A percentile compares a stretch with the other conserved stretches of the same genome.
Evolutionary conservation across 495 filamentous ascomycete genomes (phyloP).

Genomic region (Terfezia boudieri): DNA sequence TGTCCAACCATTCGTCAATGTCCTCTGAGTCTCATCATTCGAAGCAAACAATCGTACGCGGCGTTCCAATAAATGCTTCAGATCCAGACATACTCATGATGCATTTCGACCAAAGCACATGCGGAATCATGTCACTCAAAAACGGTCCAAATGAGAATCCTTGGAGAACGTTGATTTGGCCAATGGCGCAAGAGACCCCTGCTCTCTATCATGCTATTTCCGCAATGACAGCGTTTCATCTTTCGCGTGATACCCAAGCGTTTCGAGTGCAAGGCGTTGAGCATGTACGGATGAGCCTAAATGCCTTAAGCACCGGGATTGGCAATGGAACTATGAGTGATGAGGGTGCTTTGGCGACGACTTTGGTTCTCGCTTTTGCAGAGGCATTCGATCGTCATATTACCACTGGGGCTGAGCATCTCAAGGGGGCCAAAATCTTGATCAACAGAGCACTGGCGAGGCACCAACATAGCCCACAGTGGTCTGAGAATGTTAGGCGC

Average conservation of each 20-base stretch:
- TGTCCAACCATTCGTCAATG: constrained; percentile 13
- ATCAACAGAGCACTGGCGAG: constrained; percentile 35
- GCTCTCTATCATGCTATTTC: constrained; percentile 56
- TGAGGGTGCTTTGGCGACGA: constrained; percentile 51
- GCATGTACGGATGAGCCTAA: constrained; percentile 47
- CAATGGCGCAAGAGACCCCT: constrained; percentile 40
- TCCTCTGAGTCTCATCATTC: constrained; percentile 12
- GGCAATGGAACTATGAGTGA: constrained; percentile 29
- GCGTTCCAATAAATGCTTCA: not conserved
- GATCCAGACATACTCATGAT: constrained; percentile 41
- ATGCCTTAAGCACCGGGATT: constrained; percentile 33
- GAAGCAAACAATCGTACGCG: not conserved
- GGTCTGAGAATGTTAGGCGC: constrained; percentile 27
- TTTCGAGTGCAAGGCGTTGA: constrained; percentile 45
- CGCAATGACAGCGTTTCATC: constrained; percentile 55
- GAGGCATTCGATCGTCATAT: constrained; percentile 62
- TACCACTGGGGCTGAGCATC: constrained; percentile 50
- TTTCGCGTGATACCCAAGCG: constrained; percentile 32
- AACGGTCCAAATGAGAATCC: constrained; percentile 56
- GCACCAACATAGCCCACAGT: constrained; percentile 14
- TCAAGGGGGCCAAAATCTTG: constrained; percentile 45
- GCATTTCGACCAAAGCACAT: constrained; percentile 48
- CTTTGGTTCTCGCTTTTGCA: constrained; percentile 49
- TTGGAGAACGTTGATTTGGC: constrained; percentile 56
- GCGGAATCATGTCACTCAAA: constrained; percentile 53